Evolutionary conservation across 1,284 basidiomycete genomes (phyloP).

Genomic region (Vanrija sp.): DNA sequence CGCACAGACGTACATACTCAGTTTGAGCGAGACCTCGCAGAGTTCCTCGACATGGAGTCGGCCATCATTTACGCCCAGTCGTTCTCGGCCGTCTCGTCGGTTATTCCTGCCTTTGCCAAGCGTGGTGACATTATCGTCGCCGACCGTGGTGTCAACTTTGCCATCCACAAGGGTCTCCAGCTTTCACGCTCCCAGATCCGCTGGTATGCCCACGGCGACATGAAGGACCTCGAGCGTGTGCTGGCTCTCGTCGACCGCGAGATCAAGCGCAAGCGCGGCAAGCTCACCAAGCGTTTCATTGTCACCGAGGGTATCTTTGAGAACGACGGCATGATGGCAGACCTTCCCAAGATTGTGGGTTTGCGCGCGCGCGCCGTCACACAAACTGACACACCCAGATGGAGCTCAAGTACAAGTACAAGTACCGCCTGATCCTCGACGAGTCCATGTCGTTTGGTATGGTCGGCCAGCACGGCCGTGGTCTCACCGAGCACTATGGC

Average conservation of each 20-base stretch:
- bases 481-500: constrained; percentile 88
- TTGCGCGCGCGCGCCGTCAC: no score
- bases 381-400: constrained; percentile 55
- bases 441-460: constrained; percentile 91
- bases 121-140: constrained; percentile 98
- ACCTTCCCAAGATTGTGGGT: constrained; percentile 64
- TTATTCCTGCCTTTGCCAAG: constrained; percentile 97
- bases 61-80: constrained; percentile 93
- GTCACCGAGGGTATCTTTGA: constrained; percentile 97
- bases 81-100: constrained; percentile 87
- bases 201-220: constrained; percentile 96
- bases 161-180: constrained; percentile 96
- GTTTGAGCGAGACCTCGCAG: constrained; percentile 82
- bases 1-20: constrained; percentile 76
- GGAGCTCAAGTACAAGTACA: constrained; percentile 91
- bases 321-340: constrained; percentile 84
- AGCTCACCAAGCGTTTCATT: constrained; percentile 88
- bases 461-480: constrained; percentile 87
- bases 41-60: constrained; percentile 83
- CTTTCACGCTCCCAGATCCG: constrained; percentile 87
- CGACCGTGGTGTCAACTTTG: constrained; percentile 88
- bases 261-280: constrained; percentile 71
- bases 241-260: constrained; percentile 81
- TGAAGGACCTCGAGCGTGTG: constrained; percentile 83
- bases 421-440: constrained; percentile 92